A percentile compares a stretch with the other conserved stretches of the same genome.
These are phyloP conservation scores for Zoysia pacifica DNA, from an alignment of 176 grass and related monocot genomes.

Conservation along the genomic window DNA sequence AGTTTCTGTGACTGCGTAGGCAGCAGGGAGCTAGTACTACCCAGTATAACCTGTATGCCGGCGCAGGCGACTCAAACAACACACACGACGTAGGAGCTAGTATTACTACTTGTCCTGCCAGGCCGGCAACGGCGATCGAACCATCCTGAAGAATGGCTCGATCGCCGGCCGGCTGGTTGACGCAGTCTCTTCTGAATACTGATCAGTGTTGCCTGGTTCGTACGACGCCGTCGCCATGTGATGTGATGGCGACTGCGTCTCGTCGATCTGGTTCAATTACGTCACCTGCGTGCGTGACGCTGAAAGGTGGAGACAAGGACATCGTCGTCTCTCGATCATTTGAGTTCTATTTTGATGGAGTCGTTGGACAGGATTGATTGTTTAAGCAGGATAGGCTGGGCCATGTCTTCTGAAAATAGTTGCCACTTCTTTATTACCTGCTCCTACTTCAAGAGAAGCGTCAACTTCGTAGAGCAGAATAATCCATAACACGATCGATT, in stretches of 20 bases:
- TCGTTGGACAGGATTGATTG: background rate
- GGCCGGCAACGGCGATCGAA: background rate
- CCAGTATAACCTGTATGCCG: background rate
- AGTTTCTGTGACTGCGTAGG: background rate
- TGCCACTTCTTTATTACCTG: too few relatives aligned
- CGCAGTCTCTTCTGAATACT: background rate
- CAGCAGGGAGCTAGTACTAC: too few relatives aligned
- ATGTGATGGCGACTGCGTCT: background rate
- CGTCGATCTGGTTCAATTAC: background rate
- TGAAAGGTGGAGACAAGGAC: constrained; percentile 17
- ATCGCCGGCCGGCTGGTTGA: background rate
- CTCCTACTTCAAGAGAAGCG: too few relatives aligned
- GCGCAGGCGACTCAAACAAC: constrained; percentile 4
- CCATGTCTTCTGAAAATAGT: too few relatives aligned
- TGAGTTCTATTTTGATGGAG: background rate
- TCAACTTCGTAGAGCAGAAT: too few relatives aligned
- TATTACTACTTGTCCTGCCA: background rate
- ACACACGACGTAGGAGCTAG: too few relatives aligned
- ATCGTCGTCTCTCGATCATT: background rate
- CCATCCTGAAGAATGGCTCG: too few relatives aligned
- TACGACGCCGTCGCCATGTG: constrained; percentile 4
- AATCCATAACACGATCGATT: too few relatives aligned
- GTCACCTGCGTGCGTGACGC: constrained; percentile 18
- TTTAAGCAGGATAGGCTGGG: too few relatives aligned
- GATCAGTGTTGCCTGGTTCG: background rate